Base-by-base conservation (phyloP, 495 filamentous ascomycete genomes). In the Mycothermus thermophilus region DNA sequence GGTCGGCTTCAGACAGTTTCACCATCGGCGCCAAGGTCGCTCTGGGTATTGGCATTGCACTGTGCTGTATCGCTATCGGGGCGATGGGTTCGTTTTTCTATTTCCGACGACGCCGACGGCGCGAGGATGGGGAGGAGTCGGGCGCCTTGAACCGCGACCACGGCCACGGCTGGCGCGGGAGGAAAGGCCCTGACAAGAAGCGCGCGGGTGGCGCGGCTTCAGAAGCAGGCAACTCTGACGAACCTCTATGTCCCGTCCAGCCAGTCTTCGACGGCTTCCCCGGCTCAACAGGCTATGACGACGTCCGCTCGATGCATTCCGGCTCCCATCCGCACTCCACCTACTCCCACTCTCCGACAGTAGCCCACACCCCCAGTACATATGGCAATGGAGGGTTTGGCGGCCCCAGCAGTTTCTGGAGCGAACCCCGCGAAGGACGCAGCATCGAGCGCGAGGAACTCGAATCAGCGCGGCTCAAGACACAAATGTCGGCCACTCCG, bases 271-370 rank as follows among this genome's bases (percentile, higher is more conserved):
- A 57, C 27, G 54, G 51, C 27, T 54, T 38, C 30, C 54, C 54
- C 2, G 51, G 51, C 15, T 57, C 54, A 4, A 50, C 37, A 37
- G 54, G 54, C n/a, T 57, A 57, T 30, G 54, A 52, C 19, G 54
- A 57, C 26, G 48, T 47, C 6, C 50, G 50, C 28, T 34, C 43
- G 20, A 35, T 45, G n/a, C 40, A 50, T 15, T 43, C 45, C 5
- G 36, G 35, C 21, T 4, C 27, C 5, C 32, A 42, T 14, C 32
- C 37, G 3, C 52, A 55, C 32, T 52, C 53, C 2, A 25, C 22
- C 22, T 25, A 25, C 22, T 25, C 47, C 50, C 5, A 41, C 37
- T 20, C 31, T 11, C 42, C 41, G 9, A 20, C n/a, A n/a, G n/a
- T n/a, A n/a, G n/a, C 17, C 26, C 32, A 50, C 25, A 25, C 11